Conservation (phyloP, 2,329 filamentous ascomycete genomes). For the Colletotrichum lini region DNA sequence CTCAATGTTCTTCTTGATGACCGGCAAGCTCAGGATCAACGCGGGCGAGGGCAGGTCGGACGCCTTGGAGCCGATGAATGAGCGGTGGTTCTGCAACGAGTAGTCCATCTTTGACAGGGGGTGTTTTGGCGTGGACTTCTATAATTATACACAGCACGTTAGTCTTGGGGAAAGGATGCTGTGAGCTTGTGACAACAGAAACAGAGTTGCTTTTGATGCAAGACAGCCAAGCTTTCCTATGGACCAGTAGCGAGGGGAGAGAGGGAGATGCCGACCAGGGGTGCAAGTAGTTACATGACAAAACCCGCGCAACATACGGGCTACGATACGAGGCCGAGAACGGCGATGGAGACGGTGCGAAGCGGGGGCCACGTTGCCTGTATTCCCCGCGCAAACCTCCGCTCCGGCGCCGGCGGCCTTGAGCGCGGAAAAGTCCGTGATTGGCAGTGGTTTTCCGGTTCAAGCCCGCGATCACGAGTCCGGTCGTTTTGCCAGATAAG, state of each 20-base stretch:
- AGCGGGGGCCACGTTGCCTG: not conserved
- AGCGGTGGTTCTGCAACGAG: constrained; percentile 50
- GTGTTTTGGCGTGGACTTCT: not conserved
- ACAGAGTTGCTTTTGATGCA: not conserved
- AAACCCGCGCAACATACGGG: not conserved
- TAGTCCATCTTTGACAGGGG: constrained; percentile 47
- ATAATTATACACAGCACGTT: not conserved
- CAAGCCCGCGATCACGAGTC: not conserved
- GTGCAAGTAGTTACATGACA: too few species aligned
- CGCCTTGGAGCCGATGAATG: constrained; percentile 53
- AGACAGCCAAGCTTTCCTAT: not conserved
- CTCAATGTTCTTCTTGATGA: constrained; percentile 55
- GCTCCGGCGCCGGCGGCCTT: constrained; percentile 24
- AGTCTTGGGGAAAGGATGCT: not conserved
- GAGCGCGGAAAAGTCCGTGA: constrained; percentile 6
- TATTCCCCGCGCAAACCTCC: not conserved
- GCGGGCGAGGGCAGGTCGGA: constrained; percentile 56
- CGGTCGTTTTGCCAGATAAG: too few species aligned
- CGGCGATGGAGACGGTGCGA: constrained; percentile 8
- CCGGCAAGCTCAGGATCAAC: constrained; percentile 55
- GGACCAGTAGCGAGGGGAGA: not conserved
- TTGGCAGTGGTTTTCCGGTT: constrained; percentile 20
- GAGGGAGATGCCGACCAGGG: not conserved
- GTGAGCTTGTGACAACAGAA: too few species aligned
- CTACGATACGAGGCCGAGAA: constrained; percentile 10